Evolutionary conservation across 495 filamentous ascomycete genomes (phyloP).

Genomic region (Podospora sp.): DNA sequence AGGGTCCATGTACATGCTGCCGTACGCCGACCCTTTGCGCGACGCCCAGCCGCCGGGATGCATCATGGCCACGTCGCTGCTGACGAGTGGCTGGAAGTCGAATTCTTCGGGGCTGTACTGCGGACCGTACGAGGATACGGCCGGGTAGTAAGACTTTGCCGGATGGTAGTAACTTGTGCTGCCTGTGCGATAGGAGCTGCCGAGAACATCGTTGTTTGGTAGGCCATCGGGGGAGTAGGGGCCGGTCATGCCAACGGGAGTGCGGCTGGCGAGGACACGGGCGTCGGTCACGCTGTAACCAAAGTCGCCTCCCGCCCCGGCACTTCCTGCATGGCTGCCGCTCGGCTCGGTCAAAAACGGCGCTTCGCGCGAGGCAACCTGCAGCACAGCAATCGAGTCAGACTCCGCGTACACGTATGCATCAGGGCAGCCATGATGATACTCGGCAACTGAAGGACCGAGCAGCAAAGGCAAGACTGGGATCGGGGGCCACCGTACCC

Average conservation of each 20-base stretch:
- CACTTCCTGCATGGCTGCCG: background rate
- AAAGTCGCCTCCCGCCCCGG: slow-evolving; percentile 29
- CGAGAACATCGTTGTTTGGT: slow-evolving; percentile 33
- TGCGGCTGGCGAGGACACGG: slow-evolving; percentile 41
- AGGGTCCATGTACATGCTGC: slow-evolving; percentile 39
- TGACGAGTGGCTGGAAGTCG: slow-evolving; percentile 38
- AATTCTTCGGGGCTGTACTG: slow-evolving; percentile 41
- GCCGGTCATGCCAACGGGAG: slow-evolving; percentile 29
- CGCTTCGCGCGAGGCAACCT: slow-evolving; percentile 54
- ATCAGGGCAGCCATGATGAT: background rate
- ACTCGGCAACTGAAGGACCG: background rate
- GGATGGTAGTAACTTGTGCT: slow-evolving; percentile 32
- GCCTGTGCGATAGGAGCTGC: slow-evolving; percentile 31
- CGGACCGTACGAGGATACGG: slow-evolving; percentile 36
- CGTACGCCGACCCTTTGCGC: slow-evolving; percentile 27
- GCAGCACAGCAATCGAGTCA: slow-evolving; percentile 28
- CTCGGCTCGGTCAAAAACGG: slow-evolving; percentile 41
- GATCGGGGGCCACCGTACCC: slow-evolving; percentile 53
- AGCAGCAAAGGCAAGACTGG: background rate
- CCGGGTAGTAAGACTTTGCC: slow-evolving; percentile 38
- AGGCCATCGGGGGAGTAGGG: slow-evolving; percentile 35
- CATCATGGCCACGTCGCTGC: slow-evolving; percentile 37
- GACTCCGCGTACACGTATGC: background rate
- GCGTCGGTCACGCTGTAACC: slow-evolving; percentile 45
- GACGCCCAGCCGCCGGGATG: slow-evolving; percentile 35